Base-by-base conservation (phyloP, 2,329 filamentous ascomycete genomes). In the Ilyonectria destructans region DNA sequence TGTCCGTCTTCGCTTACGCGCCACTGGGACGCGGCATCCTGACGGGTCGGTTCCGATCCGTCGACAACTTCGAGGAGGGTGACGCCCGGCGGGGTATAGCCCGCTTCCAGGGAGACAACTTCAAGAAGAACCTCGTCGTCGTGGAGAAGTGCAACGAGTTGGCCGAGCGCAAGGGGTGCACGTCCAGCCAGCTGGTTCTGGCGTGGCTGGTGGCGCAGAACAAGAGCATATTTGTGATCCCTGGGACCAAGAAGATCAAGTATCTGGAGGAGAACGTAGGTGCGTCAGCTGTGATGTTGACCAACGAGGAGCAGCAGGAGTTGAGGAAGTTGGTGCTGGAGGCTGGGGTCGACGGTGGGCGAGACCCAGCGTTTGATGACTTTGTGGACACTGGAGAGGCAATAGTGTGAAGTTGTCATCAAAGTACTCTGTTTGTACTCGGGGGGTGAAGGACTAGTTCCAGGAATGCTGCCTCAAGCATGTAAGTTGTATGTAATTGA, bases 131-230 rank as follows among this genome's bases (percentile, higher is more conserved):
- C 69, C 67, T 90, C 12, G 80, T 82, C 69, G 76, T 91, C 2
- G 85, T 90, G 3, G 84, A 87, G 35, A 77, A 78, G 29, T 74
- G 75, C 49, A 58, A 70, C 9, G 68, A 71, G 37, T 15, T 76
- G 46, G 74, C 75, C 19, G 57, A 85, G 12, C 84, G 87, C 5
- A 91, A 92, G 79, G 84, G 75, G 6, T 84, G 82, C 52, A 90
- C 90, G 0, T 72, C 88, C 0, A 84, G 83, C 1, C 87, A 93
- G 75, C 75, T 93, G 35, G 86, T 88, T 1, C 81, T 92, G 31
- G 90, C 90, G 0, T 93, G 90, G 90, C 72, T 92, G 63, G 73
- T 90, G 70, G 85, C 85, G 4, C 89, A 92, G 72, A 88, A 88
- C 0, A 82, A 86, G 2, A 87, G 90, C 71, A 82, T 92, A 57